Percentiles rank a stretch among this genome's conserved stretches.
Evolutionary conservation across 495 filamentous ascomycete species (phyloP).

Genomic region (Recurvomyces mirabilis): DNA sequence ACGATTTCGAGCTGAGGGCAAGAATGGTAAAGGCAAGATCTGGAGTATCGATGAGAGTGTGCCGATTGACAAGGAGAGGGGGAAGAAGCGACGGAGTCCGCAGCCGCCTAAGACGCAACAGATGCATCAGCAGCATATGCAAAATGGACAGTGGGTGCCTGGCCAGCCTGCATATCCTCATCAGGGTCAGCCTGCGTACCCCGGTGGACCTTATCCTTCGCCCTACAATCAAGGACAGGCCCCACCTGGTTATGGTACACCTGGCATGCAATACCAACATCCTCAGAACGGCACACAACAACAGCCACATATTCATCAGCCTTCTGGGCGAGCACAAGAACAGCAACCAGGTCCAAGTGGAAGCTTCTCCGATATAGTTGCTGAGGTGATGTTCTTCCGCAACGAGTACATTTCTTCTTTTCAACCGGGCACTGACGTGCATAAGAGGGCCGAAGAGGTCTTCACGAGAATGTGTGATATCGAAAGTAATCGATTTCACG

Average conservation of each 20-base stretch:
- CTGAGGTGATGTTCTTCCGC: constrained; percentile 6
- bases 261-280: background rate
- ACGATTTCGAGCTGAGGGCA: constrained; percentile 75
- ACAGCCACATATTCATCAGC: background rate
- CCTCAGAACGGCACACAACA: background rate
- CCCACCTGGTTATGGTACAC: background rate
- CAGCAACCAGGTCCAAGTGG: background rate
- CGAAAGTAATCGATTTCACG: background rate
- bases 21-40: constrained; percentile 31
- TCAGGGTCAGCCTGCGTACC: background rate
- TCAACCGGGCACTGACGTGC: background rate
- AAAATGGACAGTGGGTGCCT: background rate
- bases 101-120: constrained; percentile 17
- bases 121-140: too few species aligned
- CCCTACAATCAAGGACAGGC: background rate
- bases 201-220: too few species aligned
- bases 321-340: background rate
- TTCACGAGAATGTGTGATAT: constrained; percentile 4
- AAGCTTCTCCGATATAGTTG: constrained; percentile 3
- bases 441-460: background rate
- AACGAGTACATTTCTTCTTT: background rate
- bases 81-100: constrained; percentile 23
- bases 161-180: background rate
- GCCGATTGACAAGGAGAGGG: constrained; percentile 31
- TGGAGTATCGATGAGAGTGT: constrained; percentile 29